These are phyloP conservation scores for Oryza meyeriana DNA, from an alignment of 176 grass and related monocot species.

Conservation along the genomic window DNA sequence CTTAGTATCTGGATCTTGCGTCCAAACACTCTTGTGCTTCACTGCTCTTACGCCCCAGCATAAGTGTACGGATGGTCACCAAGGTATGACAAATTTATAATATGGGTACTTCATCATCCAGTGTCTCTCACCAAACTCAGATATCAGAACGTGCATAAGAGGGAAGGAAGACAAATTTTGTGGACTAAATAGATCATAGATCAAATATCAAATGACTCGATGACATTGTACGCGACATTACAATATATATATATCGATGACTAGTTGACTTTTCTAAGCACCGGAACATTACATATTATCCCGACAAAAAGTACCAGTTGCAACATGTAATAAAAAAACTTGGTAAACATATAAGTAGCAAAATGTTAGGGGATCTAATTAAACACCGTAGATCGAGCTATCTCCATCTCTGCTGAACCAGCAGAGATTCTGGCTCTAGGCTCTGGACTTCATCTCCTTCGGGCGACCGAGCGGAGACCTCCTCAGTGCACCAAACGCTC, in stretches of 20 bases:
- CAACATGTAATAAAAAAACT: background rate
- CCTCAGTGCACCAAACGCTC: background rate
- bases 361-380: conserved; percentile 16
- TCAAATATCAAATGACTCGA: background rate
- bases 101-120: background rate
- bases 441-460: conserved; percentile 26
- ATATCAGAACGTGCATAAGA: background rate
- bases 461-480: background rate
- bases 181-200: background rate
- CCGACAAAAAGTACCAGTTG: background rate
- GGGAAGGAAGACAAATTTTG: background rate
- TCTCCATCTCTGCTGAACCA: background rate
- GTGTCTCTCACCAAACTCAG: background rate
- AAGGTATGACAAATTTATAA: background rate
- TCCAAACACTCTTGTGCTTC: no score
- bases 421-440: background rate
- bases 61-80: no score
- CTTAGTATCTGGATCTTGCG: no score
- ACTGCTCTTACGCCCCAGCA: no score
- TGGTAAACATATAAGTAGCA: background rate
- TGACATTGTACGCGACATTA: background rate
- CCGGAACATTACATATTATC: background rate
- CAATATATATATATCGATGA: background rate
- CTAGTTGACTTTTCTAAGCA: background rate
- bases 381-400: background rate